Base-by-base conservation (phyloP, 768 basidiomycete species). In the Pleurotus giganteus region DNA sequence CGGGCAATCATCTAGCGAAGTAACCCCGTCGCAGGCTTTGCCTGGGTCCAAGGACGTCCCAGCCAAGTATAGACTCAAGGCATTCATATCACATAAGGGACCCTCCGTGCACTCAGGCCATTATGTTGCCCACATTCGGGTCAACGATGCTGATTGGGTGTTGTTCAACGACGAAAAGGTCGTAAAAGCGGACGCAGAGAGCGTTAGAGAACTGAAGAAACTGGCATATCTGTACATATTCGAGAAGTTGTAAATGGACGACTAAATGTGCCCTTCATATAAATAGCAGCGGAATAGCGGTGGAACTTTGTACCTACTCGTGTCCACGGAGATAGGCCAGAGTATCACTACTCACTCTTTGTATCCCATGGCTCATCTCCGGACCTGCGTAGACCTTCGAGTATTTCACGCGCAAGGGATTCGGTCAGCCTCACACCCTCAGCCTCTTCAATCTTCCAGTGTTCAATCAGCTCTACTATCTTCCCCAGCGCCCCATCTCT, bases 141-240 rank as follows among this genome's bases (percentile, higher is more conserved):
- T 67, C 4, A 81, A 73, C 29, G 81, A 77, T 19, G 76, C 78
- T 8, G 34, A 51, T 26, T 96, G 96, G 93, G 88, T 95, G 54
- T 68, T 98, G 63, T 97, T 94, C 69, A 97, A 98, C 63, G 96
- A 98, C 65, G 94, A 95, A 73, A 96, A 94, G 73, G 94, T 95
- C 3, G 94, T 97, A 8, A 85, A 81, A 68, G 94, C 94, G 2
- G 92, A 96, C 64, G 76, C 68, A 56, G 83, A 88, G 68, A 92
- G 91, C 64, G 90, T 95, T 26, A 78, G 69, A n/a, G 83, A 84
- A 54, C 71, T 98, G 74, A 89, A 89, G 72, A 78, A 79, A 68
- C 66, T 94, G 66, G 96, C 94, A 36, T 98, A 99, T 77, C 71
- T 99, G 76, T 99, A 96, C 70, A 74, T 98, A 19, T 98, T 94